phyloP scores from a whole-genome alignment of 1,284 basidiomycete species.

The Boletus mariae region DNA sequence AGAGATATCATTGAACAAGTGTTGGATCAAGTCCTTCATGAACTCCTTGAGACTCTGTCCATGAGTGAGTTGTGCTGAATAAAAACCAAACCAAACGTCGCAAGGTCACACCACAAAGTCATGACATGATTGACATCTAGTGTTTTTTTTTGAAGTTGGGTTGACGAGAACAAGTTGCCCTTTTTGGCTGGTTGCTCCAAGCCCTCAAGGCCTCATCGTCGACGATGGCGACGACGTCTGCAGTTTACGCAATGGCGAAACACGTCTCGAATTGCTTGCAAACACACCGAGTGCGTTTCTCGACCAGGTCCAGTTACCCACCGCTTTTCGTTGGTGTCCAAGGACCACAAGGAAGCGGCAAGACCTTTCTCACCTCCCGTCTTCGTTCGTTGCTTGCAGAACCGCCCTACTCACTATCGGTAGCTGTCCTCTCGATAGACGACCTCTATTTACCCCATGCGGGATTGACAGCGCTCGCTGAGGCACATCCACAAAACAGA shows the following conservation, averaged over 20 bases:
- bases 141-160: no score
- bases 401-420: constrained; percentile 49
- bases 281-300: constrained; percentile 25
- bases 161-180: not conserved
- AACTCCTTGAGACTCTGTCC: no score
- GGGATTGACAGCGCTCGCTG: constrained; percentile 52
- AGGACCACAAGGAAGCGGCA: constrained; percentile 85
- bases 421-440: constrained; percentile 76
- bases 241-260: constrained; percentile 39
- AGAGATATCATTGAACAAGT: no score
- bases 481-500: constrained; percentile 52
- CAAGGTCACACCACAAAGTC: no score
- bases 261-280: constrained; percentile 44
- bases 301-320: constrained; percentile 12
- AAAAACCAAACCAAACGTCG: no score
- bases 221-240: constrained; percentile 20
- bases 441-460: constrained; percentile 80
- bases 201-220: not conserved
- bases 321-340: constrained; percentile 79
- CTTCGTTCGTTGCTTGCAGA: constrained; percentile 50
- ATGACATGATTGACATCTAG: no score
- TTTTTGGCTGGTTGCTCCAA: not conserved
- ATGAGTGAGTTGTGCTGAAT: no score
- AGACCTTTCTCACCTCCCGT: constrained; percentile 65
- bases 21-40: no score